These are phyloP conservation scores for Fusarium staphyleae DNA, from an alignment of 2,329 filamentous ascomycete species.

Conservation along the genomic window DNA sequence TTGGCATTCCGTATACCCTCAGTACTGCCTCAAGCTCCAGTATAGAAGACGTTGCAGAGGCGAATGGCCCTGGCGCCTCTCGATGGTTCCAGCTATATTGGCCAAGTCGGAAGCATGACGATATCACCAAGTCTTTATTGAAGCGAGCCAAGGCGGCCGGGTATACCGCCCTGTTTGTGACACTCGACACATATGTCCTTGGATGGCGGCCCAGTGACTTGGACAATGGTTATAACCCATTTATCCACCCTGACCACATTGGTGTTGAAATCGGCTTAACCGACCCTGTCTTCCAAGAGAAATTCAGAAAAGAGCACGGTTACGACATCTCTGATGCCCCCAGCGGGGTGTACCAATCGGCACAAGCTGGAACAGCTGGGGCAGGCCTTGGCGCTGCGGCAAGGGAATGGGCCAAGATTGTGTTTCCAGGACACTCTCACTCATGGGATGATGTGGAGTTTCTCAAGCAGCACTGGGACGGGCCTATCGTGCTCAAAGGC, in stretches of 20 bases:
- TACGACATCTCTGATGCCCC: constrained; percentile 16
- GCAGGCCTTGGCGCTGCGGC: constrained; percentile 16
- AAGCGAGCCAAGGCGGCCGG: constrained; percentile 2
- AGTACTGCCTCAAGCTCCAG: constrained; percentile 25
- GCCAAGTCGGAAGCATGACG: constrained; percentile 20
- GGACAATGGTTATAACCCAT: constrained; percentile 28
- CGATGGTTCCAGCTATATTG: constrained; percentile 23
- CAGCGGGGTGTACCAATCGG: constrained; percentile 19
- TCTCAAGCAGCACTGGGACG: constrained; percentile 24
- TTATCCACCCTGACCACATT: constrained; percentile 26
- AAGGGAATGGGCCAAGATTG: constrained; percentile 29
- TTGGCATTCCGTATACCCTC: not conserved
- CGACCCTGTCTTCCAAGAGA: constrained; percentile 23
- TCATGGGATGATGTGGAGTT: constrained; percentile 25
- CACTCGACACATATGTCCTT: not conserved
- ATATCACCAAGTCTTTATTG: constrained; percentile 21
- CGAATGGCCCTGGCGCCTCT: constrained; percentile 1
- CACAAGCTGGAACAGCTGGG: constrained; percentile 19
- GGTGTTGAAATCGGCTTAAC: constrained; percentile 27
- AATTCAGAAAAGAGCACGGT: constrained; percentile 19
- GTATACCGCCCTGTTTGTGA: not conserved
- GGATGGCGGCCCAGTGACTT: constrained; percentile 2
- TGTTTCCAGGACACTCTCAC: constrained; percentile 23
- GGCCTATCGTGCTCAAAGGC: constrained; percentile 20
- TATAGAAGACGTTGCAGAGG: constrained; percentile 23